Percentiles rank a stretch among this genome's conserved stretches.
Conservation (phyloP, 169 alveolate genomes). For the Besnoitia besnoiti region DNA sequence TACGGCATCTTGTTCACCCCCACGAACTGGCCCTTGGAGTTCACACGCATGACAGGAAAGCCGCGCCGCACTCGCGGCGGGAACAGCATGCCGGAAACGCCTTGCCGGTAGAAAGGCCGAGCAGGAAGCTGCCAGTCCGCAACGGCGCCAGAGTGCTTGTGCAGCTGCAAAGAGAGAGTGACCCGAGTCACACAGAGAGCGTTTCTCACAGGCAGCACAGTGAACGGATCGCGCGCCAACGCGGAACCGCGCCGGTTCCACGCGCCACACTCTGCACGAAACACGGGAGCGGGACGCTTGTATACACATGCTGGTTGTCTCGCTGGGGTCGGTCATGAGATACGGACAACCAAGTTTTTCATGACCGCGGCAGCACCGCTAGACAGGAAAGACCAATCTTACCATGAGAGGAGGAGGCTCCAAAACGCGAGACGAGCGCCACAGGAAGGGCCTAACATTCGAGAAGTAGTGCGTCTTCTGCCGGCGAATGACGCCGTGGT, state of each 20-base stretch:
- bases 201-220: too few species aligned
- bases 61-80: conserved; percentile 41
- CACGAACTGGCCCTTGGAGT: conserved; percentile 48
- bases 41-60: conserved; percentile 38
- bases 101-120: conserved; percentile 38
- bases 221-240: too few species aligned
- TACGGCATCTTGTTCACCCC: conserved; percentile 55
- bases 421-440: conserved; percentile 52
- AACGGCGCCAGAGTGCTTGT: conserved; percentile 34
- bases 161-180: conserved; percentile 17
- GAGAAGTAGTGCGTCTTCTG: conserved; percentile 23
- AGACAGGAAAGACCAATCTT: too few species aligned
- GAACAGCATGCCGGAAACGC: conserved; percentile 50
- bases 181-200: too few species aligned
- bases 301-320: too few species aligned
- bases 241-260: too few species aligned
- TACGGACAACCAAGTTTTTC: too few species aligned
- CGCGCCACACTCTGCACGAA: neutral
- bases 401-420: conserved; percentile 61
- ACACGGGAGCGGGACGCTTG: neutral
- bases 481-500: conserved; percentile 59
- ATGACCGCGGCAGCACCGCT: too few species aligned
- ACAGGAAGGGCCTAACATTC: conserved; percentile 52
- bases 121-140: conserved; percentile 54
- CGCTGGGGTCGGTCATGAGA: too few species aligned